These are phyloP conservation scores for Aspergillus affinis DNA, from an alignment of 495 filamentous ascomycete genomes.

Conservation along the genomic window DNA sequence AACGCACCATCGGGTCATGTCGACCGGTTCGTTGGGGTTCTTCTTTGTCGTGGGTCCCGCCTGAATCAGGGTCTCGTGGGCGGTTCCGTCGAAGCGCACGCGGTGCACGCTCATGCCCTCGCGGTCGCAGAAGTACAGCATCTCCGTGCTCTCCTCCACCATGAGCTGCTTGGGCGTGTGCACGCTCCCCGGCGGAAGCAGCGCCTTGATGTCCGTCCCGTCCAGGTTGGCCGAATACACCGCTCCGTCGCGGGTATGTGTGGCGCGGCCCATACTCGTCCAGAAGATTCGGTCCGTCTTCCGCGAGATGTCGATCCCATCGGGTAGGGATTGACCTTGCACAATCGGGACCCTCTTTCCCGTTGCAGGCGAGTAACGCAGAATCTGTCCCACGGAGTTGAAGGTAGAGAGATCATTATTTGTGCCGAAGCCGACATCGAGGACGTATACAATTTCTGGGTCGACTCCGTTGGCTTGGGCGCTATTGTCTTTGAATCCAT, in stretches of 20 bases:
- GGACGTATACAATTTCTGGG: constrained; percentile 23
- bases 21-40: constrained; percentile 12
- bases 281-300: constrained; percentile 45
- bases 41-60: constrained; percentile 26
- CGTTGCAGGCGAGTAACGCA: constrained; percentile 21
- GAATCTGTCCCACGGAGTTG: constrained; percentile 24
- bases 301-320: constrained; percentile 46
- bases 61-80: constrained; percentile 43
- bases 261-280: constrained; percentile 51
- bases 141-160: constrained; percentile 26
- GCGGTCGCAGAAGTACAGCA: constrained; percentile 55
- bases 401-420: constrained; percentile 24
- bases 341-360: constrained; percentile 27
- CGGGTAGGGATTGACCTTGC: constrained; percentile 38
- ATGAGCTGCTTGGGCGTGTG: constrained; percentile 57
- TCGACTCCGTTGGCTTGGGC: not conserved
- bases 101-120: constrained; percentile 52
- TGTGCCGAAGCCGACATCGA: constrained; percentile 31
- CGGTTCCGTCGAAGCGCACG: constrained; percentile 44
- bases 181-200: constrained; percentile 37
- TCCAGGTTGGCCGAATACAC: constrained; percentile 47
- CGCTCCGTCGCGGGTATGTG: constrained; percentile 39
- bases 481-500: not conserved
- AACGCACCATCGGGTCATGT: constrained; percentile 52
- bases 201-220: constrained; percentile 37